Percentiles rank a stretch among this genome's conserved stretches.
Evolutionary conservation across 805 yeast genomes (phyloP).

Genomic region (Blastobotrys parvus): DNA sequence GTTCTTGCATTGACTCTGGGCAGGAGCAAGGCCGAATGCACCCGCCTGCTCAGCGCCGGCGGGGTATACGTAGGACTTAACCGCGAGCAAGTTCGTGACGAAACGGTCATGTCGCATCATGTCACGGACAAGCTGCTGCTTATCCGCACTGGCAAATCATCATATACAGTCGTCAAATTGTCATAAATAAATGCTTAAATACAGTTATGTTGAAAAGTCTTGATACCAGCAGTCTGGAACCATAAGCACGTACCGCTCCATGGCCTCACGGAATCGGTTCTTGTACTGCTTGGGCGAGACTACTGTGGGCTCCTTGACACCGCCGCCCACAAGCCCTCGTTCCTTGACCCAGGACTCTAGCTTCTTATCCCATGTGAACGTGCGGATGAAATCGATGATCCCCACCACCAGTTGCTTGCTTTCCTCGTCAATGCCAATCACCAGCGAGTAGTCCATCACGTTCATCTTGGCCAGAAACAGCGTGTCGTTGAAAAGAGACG

Average conservation of each 20-base stretch:
- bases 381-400: conserved; percentile 85
- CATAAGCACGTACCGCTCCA: conserved; percentile 91
- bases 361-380: conserved; percentile 98
- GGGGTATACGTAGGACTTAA: conserved; percentile 65
- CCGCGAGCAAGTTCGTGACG: conserved; percentile 43
- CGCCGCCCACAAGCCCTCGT: conserved; percentile 76
- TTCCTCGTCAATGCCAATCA: conserved; percentile 75
- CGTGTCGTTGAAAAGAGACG: conserved; percentile 93
- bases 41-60: conserved; percentile 56
- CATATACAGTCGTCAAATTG: conserved; percentile 25
- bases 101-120: conserved; percentile 38
- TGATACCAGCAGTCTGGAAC: conserved; percentile 57
- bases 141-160: conserved; percentile 64
- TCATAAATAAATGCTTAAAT: background rate
- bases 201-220: background rate
- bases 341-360: conserved; percentile 99
- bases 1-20: conserved; percentile 41
- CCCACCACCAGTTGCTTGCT: conserved; percentile 74
- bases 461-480: conserved; percentile 91
- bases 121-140: conserved; percentile 55
- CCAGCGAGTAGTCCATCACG: conserved; percentile 96
- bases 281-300: conserved; percentile 96
- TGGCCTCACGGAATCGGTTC: conserved; percentile 90
- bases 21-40: conserved; percentile 43
- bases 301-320: conserved; percentile 90